A percentile compares a stretch with the other conserved stretches of the same genome.
Conservation (phyloP, 371 early-diverging fungal genomes). For the Parasitella parasitica region DNA sequence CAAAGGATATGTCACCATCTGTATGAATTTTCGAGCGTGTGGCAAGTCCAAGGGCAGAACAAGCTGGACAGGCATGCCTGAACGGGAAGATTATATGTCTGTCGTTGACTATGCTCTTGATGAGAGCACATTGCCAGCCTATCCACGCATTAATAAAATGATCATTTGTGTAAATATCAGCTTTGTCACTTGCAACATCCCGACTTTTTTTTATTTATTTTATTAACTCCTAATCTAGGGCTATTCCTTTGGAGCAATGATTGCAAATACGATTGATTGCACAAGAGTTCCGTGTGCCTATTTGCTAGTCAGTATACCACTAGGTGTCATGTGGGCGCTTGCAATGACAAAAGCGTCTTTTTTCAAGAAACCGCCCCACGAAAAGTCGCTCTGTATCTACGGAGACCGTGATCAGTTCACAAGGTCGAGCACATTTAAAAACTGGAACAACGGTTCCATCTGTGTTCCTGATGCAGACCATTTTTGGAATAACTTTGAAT, state of each 20-base stretch:
- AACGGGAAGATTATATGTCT: constrained; percentile 54
- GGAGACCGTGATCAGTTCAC: constrained; percentile 48
- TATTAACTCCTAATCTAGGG: constrained; percentile 22
- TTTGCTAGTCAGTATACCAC: constrained; percentile 41
- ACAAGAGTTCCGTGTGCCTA: constrained; percentile 21
- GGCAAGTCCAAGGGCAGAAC: constrained; percentile 56
- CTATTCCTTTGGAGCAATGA: constrained; percentile 52
- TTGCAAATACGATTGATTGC: constrained; percentile 34
- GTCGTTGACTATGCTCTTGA: constrained; percentile 39
- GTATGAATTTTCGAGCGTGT: constrained; percentile 59
- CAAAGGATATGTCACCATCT: constrained; percentile 31
- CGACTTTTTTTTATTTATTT: background rate
- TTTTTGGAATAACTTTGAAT: constrained; percentile 37
- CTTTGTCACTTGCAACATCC: background rate
- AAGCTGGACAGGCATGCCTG: constrained; percentile 60
- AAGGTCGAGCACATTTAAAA: constrained; percentile 17
- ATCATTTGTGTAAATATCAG: constrained; percentile 9
- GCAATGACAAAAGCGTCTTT: constrained; percentile 26
- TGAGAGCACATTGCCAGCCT: background rate
- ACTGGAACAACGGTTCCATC: constrained; percentile 21
- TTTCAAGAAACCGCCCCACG: constrained; percentile 22
- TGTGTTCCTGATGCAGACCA: constrained; percentile 36
- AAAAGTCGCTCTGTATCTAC: constrained; percentile 18
- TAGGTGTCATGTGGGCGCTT: constrained; percentile 45
- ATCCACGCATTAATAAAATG: constrained; percentile 3